These are phyloP conservation scores for Rhodomyrtus psidioides DNA, from an alignment of 441 rosid species.

Conservation along the genomic window DNA sequence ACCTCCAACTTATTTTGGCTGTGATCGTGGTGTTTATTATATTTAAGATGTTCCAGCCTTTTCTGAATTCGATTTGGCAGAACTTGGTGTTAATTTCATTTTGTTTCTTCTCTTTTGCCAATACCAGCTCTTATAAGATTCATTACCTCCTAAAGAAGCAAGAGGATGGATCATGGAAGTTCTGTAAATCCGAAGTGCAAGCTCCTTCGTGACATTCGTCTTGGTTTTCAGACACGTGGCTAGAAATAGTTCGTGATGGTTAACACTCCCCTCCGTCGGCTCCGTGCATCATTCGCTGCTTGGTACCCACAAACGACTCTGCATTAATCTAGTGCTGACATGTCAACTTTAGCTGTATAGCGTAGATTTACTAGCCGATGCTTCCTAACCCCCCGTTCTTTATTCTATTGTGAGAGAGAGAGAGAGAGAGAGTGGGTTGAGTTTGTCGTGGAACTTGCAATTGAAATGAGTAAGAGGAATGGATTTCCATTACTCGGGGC, in stretches of 20 bases:
- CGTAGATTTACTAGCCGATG: background rate
- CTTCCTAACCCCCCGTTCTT: background rate
- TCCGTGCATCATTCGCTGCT: background rate
- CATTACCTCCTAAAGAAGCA: slow-evolving; percentile 67
- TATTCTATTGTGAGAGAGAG: background rate
- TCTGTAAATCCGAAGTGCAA: slow-evolving; percentile 58
- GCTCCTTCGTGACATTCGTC: slow-evolving; percentile 28
- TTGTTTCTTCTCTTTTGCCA: background rate
- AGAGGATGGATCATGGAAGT: slow-evolving; percentile 81
- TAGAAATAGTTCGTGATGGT: background rate
- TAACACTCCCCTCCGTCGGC: background rate
- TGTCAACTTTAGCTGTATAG: background rate
- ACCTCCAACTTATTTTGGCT: background rate
- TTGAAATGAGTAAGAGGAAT: background rate
- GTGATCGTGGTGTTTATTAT: background rate
- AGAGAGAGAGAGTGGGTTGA: background rate
- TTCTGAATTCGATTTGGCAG: background rate
- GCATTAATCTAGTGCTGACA: background rate
- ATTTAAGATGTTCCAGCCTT: background rate
- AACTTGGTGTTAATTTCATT: background rate
- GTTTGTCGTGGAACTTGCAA: background rate
- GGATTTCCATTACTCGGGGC: background rate
- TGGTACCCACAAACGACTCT: background rate
- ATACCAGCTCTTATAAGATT: slow-evolving; percentile 60
- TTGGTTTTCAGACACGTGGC: background rate